phyloP scores from a whole-genome alignment of 2,329 filamentous ascomycete genomes.

The Meredithiella fracta region DNA sequence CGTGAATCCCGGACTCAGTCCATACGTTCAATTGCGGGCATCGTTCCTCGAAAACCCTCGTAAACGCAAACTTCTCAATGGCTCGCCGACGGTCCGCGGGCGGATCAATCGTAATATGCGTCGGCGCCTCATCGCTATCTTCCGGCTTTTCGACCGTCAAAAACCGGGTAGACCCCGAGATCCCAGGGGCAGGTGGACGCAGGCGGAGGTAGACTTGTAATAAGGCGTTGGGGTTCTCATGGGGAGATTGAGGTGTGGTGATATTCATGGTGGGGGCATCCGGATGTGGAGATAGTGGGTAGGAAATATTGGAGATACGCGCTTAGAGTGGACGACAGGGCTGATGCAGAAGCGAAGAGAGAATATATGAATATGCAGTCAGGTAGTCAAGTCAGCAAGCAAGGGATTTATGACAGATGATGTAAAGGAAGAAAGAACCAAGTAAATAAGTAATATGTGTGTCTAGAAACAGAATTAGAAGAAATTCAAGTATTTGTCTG shows the following conservation, averaged over 20 bases:
- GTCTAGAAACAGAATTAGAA: too few species aligned
- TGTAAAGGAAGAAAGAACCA: too few species aligned
- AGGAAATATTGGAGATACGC: not conserved
- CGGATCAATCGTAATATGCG: slow-evolving; percentile 62
- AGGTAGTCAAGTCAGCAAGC: too few species aligned
- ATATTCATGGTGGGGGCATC: not conserved
- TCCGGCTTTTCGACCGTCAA: slow-evolving; percentile 54
- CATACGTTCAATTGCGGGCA: slow-evolving; percentile 78
- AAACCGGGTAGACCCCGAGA: slow-evolving; percentile 44
- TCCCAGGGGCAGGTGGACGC: slow-evolving; percentile 36
- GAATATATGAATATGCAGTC: not conserved
- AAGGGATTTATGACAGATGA: too few species aligned
- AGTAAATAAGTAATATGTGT: too few species aligned
- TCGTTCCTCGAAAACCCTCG: slow-evolving; percentile 77
- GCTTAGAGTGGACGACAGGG: not conserved
- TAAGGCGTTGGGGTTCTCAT: slow-evolving; percentile 31
- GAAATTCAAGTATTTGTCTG: too few species aligned
- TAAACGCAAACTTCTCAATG: slow-evolving; percentile 89
- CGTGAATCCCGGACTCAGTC: slow-evolving; percentile 56
- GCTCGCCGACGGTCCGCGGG: slow-evolving; percentile 74
- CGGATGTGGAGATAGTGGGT: not conserved
- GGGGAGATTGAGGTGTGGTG: not conserved
- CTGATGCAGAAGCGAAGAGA: not conserved
- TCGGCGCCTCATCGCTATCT: slow-evolving; percentile 30
- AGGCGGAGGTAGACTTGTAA: slow-evolving; percentile 88